Conservation (phyloP, 1,139 yeast genomes). For the Meyerozyma guilliermondii region DNA sequence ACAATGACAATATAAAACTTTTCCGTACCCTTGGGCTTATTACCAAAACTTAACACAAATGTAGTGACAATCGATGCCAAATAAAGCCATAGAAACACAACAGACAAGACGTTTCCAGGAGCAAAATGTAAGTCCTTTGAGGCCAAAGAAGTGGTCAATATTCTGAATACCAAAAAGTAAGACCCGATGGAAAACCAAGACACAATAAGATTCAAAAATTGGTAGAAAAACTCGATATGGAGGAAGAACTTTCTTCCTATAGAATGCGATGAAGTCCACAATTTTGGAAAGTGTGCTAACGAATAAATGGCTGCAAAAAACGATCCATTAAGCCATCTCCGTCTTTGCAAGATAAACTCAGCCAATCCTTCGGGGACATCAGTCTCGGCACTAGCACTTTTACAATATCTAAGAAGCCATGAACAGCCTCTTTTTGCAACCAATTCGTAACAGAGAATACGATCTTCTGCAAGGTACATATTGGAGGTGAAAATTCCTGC, state of each 20-base stretch:
- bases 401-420: constrained; percentile 44
- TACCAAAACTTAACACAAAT: constrained; percentile 24
- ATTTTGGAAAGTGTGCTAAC: constrained; percentile 39
- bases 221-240: constrained; percentile 41
- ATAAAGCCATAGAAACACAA: constrained; percentile 20
- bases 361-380: constrained; percentile 46
- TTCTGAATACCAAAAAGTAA: constrained; percentile 69
- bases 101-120: constrained; percentile 19
- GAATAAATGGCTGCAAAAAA: constrained; percentile 47
- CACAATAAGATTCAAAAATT: constrained; percentile 34
- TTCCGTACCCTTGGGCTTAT: constrained; percentile 22
- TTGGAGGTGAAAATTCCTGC: constrained; percentile 48
- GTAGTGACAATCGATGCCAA: constrained; percentile 21
- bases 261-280: constrained; percentile 42
- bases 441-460: constrained; percentile 45
- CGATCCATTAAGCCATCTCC: constrained; percentile 50
- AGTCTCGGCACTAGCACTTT: constrained; percentile 44
- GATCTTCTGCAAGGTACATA: constrained; percentile 49
- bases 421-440: constrained; percentile 42
- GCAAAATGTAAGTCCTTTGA: constrained; percentile 35
- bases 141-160: constrained; percentile 53
- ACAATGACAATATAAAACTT: constrained; percentile 18
- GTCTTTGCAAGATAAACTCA: constrained; percentile 43
- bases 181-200: constrained; percentile 49
- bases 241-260: constrained; percentile 36